These are phyloP conservation scores for Vigna trinervia DNA, from an alignment of 306 rosid species.

Conservation along the genomic window DNA sequence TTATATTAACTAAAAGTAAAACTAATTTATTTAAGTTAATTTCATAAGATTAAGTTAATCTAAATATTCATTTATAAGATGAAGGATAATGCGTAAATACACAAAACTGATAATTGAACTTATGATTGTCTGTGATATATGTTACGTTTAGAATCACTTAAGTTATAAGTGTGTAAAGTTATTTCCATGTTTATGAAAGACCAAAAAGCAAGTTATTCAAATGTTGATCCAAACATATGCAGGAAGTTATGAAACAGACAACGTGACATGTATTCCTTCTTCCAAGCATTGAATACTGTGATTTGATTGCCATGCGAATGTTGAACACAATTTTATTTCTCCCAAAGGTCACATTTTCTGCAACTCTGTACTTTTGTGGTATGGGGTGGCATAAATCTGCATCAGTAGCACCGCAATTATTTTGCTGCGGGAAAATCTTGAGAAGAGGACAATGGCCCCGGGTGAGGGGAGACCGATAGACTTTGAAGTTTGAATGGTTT, in stretches of 20 bases:
- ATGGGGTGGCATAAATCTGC: conserved; percentile 17
- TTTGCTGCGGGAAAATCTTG: conserved; percentile 8
- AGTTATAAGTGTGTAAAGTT: not conserved
- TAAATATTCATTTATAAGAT: too few relatives aligned
- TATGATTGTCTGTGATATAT: not conserved
- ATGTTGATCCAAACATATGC: not conserved
- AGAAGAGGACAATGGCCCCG: conserved; percentile 25
- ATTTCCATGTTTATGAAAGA: too few relatives aligned
- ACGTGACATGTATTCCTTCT: not conserved
- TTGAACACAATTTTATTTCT: not conserved
- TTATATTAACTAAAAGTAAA: too few relatives aligned
- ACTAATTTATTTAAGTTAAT: too few relatives aligned
- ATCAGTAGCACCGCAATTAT: conserved; percentile 33
- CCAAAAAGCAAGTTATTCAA: not conserved
- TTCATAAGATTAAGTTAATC: too few relatives aligned
- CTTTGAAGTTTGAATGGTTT: not conserved
- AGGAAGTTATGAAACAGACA: not conserved
- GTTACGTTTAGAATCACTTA: too few relatives aligned
- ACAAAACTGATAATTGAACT: not conserved
- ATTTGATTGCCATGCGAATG: not conserved
- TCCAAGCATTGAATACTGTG: not conserved
- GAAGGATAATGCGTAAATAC: too few relatives aligned
- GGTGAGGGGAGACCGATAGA: not conserved
- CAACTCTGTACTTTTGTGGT: conserved; percentile 18
- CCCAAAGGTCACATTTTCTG: not conserved